Base-by-base conservation (phyloP, 306 rosid genomes). In the Alnus glutinosa region DNA sequence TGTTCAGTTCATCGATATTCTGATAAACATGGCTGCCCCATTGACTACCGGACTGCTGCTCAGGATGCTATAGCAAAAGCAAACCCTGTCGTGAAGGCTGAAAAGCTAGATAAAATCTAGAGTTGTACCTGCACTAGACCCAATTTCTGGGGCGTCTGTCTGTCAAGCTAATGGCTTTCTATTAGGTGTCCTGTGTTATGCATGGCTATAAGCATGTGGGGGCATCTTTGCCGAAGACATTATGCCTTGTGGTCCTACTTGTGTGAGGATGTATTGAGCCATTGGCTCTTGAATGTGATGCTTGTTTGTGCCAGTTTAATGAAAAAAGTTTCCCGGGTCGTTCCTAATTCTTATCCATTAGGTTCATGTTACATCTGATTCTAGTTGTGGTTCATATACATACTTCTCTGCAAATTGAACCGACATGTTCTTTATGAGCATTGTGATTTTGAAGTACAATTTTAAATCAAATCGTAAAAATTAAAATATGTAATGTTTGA, bases 41-140 rank as follows among this genome's bases (percentile, higher is more conserved):
- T 68, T 48, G 86, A 86, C 75, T 86, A 83, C 15, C 80, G 58
- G 11, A 28, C 83, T 39, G 66, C 75, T 54, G 89, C 75, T 71
- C 75, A 76, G 69, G 81, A 73, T 75, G 83, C 86, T 73, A 86
- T 86, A 2, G 78, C 84, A 3, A 86, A 86, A 74, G 87, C 89
- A 73, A 86, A 86, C 81, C 89, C 89, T 0, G 78, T 86, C 72
- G 87, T 86, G 59, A 83, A 74, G 78, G 85, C 89, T 0, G 79
- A 83, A 64, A 86, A 84, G 80, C 76, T 87, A 71, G 86, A 87
- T 28, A 87, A 87, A 39, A 81, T 87, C 73, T 81, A 32, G 42
- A 13, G 68, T 16, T 12, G 18, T 55, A 15, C 15, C 30, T 34
- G 34, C 44, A 19, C 63, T 57, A 23, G 3, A 10, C 28, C 3